Conservation (phyloP, 257 asterid species). For the Forsythia suspensa region DNA sequence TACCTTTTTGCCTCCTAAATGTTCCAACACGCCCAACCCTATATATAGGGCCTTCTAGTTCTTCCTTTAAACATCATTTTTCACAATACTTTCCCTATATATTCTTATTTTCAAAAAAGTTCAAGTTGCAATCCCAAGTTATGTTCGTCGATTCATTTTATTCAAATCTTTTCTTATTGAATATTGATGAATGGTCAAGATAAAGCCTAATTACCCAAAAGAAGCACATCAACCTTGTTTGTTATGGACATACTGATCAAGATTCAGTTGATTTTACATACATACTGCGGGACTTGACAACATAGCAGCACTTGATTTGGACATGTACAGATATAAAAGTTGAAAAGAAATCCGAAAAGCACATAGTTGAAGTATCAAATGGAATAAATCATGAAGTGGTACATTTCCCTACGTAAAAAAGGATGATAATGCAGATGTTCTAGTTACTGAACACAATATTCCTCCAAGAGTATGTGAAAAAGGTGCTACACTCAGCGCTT, state of each 20-base stretch:
- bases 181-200: too few relatives aligned
- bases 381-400: not conserved
- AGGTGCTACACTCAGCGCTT: slow-evolving; percentile 28
- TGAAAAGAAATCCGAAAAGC: not conserved
- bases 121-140: too few relatives aligned
- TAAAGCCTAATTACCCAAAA: too few relatives aligned
- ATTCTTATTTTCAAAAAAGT: too few relatives aligned
- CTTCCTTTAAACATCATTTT: too few relatives aligned
- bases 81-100: too few relatives aligned
- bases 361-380: not conserved
- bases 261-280: not conserved
- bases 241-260: not conserved
- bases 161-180: too few relatives aligned
- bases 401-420: not conserved
- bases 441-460: not conserved
- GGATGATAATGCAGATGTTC: slow-evolving; percentile 24
- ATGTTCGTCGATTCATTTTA: too few relatives aligned
- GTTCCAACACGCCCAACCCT: too few relatives aligned
- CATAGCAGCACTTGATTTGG: not conserved
- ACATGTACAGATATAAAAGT: not conserved
- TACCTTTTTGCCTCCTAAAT: too few relatives aligned
- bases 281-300: not conserved
- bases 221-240: not conserved
- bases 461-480: not conserved
- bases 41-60: too few relatives aligned